Base-by-base conservation (phyloP, 2,329 filamentous ascomycete genomes). In the Colletotrichum tofieldiae region DNA sequence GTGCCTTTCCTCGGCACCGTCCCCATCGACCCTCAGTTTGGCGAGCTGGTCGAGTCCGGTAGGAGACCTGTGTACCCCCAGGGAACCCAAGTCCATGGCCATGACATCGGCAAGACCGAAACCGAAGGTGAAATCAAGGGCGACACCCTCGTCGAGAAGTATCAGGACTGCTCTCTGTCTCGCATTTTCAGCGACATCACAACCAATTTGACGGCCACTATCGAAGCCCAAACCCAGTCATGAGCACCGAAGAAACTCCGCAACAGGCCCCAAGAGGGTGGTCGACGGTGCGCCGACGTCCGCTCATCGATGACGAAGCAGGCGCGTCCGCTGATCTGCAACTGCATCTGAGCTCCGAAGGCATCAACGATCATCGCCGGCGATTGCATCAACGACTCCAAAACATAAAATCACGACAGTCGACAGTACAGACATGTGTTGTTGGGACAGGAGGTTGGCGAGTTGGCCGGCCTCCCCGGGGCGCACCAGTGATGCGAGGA, bases 1-100 rank as follows among this genome's bases (percentile, higher is more conserved):
- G 94, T 98, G 45, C 90, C 89, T 20, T 98, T 98, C 77, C 82
- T 98, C 65, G 96, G 95, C 2, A 91, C 91, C 37, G 91, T 98
- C 47, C 96, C 96, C 1, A 95, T 99, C 78, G 96, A 99, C 83
- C 94, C 95, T 26, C 94, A 95, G 77, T 98, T 98, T 80, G 93
- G 96, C 58, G 89, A 93, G 75, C 83, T 99, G 78, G 90, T 99
- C 52, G 96, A 98, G 81, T 94, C 94, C 72, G 89, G 87, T 18
- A 84, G 81, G 71, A 82, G 85, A 74, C 93, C 93, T 18, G 84
- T 85, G 20, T 95, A 95, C 79, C 93, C 93, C 0, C 84, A 88
- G 69, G 93, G 93, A 1, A 94, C 92, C 1, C 77, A 86, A 39
- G 83, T 93, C 37, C 85, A 89, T 72, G 91, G 91, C 1, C 81